phyloP scores from a whole-genome alignment of 495 filamentous ascomycete species.

The Hypoxylon fragiforme region DNA sequence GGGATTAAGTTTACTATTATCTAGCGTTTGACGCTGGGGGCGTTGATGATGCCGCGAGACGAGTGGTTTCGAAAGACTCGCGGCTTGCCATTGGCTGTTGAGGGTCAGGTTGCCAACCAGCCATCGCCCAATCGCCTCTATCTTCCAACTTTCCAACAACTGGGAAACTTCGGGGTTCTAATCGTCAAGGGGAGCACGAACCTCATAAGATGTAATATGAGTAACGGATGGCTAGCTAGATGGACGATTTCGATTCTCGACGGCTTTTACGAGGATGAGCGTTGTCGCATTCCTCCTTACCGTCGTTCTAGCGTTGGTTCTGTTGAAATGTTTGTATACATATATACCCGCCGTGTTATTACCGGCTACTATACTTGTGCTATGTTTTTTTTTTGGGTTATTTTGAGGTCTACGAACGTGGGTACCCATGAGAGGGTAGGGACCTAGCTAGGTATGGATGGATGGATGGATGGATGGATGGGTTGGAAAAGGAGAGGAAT shows the following conservation, averaged over 20 bases:
- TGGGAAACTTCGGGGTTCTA: not conserved
- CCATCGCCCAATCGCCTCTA: conserved; percentile 6
- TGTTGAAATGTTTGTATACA: conserved; percentile 27
- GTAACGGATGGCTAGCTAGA: conserved; percentile 4
- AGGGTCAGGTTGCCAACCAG: conserved; percentile 7
- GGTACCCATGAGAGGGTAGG: no score
- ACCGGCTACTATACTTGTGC: conserved; percentile 23
- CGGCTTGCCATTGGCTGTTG: not conserved
- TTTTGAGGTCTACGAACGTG: conserved; percentile 18
- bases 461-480: conserved; percentile 16
- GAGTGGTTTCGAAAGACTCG: not conserved
- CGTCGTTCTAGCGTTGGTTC: conserved; percentile 7
- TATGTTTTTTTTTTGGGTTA: conserved; percentile 1
- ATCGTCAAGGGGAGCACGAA: not conserved
- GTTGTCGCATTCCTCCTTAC: conserved; percentile 1
- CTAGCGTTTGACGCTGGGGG: conserved; percentile 22
- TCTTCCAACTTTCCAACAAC: not conserved
- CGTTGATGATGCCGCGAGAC: conserved; percentile 23
- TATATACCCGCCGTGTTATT: conserved; percentile 28
- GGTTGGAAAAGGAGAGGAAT: conserved; percentile 7
- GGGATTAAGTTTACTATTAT: conserved; percentile 24
- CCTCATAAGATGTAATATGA: conserved; percentile 3
- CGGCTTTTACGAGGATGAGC: not conserved
- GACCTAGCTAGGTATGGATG: no score
- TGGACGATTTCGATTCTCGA: not conserved